Evolutionary conservation across 1,284 basidiomycete genomes (phyloP), one percentile per base, ranked within the genome.

Genomic region (Cutaneotrichosporon dermatis): DNA sequence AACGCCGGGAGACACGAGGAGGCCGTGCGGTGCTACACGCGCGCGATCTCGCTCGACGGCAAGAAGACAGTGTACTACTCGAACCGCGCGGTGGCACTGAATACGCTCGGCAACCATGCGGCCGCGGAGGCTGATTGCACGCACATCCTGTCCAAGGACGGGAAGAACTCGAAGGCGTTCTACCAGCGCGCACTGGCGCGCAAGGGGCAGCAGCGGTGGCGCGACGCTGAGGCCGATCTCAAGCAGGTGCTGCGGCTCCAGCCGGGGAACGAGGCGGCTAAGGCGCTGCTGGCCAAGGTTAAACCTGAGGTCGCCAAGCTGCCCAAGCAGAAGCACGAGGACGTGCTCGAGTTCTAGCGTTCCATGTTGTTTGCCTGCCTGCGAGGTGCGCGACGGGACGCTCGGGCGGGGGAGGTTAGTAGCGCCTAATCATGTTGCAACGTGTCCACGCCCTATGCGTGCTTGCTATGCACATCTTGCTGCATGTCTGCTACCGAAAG

Each of bases 11-110:
- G 63, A 13, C 71, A 73, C 44, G 63, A 62, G 10, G 59, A 67
- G 45, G 77, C 76, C 0, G 72, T 77, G 6, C 64, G 63, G n/a
- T 69, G 68, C 56, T 79, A 79, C 63, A 75, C 77, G 37, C 74
- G 75, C 37, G 77, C 77, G 15, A 77, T 79, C 52, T 74, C 71
- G 4, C 69, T 79, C 49, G 77, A 79, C 64, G 67, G 71, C 55
- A 77, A 78, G 60, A 77, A 79, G 67, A 77, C 76, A 1, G 75
- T 79, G 25, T 79, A 77, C 64, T 77, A 74, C 59, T 72, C 76
- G 13, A 79, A 79, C 59, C 70, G 77, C 15, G 77, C 76, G 13
- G 72, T 78, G n/a, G 76, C 77, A 34, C 71, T 74, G 51, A 79
- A 79, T 58, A 66, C 70, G 6, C 58, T 77, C 10, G 72, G 73